These are phyloP conservation scores for Hypoxylon sp. DNA, from an alignment of 2,329 filamentous ascomycete species.

Conservation along the genomic window DNA sequence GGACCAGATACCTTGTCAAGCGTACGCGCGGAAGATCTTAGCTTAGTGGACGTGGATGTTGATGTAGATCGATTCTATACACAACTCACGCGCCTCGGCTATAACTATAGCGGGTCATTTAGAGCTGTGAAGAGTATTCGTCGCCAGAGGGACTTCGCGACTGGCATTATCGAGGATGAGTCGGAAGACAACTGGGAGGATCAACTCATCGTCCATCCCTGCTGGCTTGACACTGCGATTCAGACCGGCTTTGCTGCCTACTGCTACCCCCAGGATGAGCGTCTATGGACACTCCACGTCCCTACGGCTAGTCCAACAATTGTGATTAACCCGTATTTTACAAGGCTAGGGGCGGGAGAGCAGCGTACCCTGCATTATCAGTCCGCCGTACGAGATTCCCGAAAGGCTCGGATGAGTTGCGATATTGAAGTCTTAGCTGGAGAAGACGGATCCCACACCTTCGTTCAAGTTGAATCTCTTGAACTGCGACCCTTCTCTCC, in stretches of 20 bases:
- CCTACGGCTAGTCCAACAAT: background rate
- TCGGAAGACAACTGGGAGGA: background rate
- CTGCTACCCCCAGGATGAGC: constrained; percentile 37
- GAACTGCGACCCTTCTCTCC: no score
- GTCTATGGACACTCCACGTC: background rate
- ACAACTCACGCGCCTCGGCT: background rate
- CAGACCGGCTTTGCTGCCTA: constrained; percentile 40
- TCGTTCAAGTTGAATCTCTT: no score
- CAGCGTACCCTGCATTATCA: no score
- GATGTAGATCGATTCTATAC: constrained; percentile 1
- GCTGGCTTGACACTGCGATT: constrained; percentile 39
- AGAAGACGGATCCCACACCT: no score
- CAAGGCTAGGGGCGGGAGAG: no score
- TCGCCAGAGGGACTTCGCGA: no score
- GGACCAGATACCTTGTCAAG: no score
- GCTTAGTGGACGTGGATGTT: background rate
- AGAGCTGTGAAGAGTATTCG: background rate
- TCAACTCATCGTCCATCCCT: constrained; percentile 28
- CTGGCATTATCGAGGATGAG: background rate
- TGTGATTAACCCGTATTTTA: background rate
- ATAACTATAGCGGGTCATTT: background rate
- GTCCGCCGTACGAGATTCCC: no score
- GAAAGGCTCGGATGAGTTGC: no score
- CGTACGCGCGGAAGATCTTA: no score
- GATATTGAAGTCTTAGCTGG: no score